Base-by-base conservation (phyloP, 257 asterid species). In the Penstemon newberryi region DNA sequence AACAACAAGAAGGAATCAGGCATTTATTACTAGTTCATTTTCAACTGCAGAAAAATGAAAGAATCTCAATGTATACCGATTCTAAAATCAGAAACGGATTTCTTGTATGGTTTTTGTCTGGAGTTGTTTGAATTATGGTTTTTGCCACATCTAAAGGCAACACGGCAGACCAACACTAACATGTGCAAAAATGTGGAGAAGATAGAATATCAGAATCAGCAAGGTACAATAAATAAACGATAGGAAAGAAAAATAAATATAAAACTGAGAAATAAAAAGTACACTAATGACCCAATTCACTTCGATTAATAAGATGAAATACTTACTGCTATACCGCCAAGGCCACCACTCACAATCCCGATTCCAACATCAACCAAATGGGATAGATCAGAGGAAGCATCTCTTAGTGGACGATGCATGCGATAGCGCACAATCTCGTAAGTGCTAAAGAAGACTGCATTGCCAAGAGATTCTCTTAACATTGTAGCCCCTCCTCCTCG, bases 141-240 rank as follows among this genome's bases (percentile, higher is more conserved):
- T 90, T 93, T 40, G 97, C 94, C 73, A 93, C 96, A 75, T 93
- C 97, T 57, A 90, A 46, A 3, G 97, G 97, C 75, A 92, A 81
- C 68, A 88, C 86, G 73, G 79, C 84, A 47, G 80, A 79, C 97
- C 96, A 93, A 72, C 84, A 86, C 87, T 86, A 70, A 65, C 67
- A 78, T 47, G 55, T 59, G 8, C 40, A 75, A 38, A 62, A 70
- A 60, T 40, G 10, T 13, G 18, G 9, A 69, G 46, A 73, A 56
- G 57, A 65, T 42, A 74, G 71, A 70, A 59, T 41, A 53, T 52
- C 8, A 67, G 56, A 78, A 84, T 73, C 66, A 70, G 57, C 62
- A 75, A 67, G 50, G 55, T n/a, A 47, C 39, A 64, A 42, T 10
- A 53, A 70, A 69, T 18, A 59, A 56, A 60, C 38, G 33, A 54